Conservation (phyloP, 129 eudicot genomes). For the Daucus carota region DNA sequence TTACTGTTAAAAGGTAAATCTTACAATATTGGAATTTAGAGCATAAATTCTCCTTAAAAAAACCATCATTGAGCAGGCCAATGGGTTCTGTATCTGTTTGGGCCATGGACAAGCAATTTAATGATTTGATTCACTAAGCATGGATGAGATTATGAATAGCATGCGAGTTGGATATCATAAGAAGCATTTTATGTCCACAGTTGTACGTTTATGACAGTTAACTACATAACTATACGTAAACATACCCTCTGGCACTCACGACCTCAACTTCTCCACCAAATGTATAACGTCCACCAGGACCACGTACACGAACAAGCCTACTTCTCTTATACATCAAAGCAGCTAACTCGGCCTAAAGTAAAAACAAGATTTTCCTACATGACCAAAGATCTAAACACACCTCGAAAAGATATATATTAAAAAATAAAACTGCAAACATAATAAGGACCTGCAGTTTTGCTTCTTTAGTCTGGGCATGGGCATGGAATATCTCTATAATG, state of each 20-base stretch:
- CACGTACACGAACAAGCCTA: slow-evolving; percentile 93
- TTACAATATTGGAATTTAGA: background rate
- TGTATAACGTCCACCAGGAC: slow-evolving; percentile 65
- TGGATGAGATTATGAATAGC: background rate
- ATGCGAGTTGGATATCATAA: background rate
- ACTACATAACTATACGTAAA: background rate
- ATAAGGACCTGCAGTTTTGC: slow-evolving; percentile 74
- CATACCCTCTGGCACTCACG: slow-evolving; percentile 96
- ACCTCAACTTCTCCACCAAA: slow-evolving; percentile 95
- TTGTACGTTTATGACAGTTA: background rate
- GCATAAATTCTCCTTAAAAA: background rate
- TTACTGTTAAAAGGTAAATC: background rate
- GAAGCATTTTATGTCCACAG: background rate
- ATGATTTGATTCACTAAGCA: background rate
- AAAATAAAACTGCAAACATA: background rate
- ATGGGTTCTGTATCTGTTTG: background rate
- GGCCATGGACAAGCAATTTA: background rate
- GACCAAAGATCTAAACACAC: slow-evolving; percentile 1
- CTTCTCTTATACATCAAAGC: slow-evolving; percentile 93
- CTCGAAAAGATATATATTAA: background rate
- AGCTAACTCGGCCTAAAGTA: slow-evolving; percentile 82
- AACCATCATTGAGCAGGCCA: background rate
- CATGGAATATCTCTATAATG: slow-evolving; percentile 88
- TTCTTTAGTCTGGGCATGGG: slow-evolving; percentile 98
- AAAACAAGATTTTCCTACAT: slow-evolving; percentile 5